Base-by-base conservation (phyloP, 179 eudicot genomes). In the Drosera spatulata region DNA sequence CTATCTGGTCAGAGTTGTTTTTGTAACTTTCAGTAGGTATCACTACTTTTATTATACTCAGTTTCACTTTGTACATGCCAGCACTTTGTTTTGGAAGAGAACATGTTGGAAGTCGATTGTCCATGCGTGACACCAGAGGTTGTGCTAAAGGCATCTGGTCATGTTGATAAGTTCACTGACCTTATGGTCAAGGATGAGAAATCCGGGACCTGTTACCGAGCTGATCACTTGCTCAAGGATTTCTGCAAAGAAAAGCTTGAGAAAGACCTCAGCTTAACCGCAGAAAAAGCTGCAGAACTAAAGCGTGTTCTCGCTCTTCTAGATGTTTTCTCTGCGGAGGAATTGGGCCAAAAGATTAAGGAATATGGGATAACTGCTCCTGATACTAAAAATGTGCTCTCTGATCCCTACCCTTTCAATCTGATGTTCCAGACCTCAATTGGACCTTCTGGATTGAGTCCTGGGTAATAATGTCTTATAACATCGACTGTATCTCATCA, bases 61-160 rank as follows among this genome's bases (percentile, higher is more conserved):
- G 56, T 2, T 42, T 22, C 51, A 10, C 2, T 67, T 50, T 53
- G 39, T 41, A 46, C 49, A 42, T 64, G 47, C 43, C 79, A 86
- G 95, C 95, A 86, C 79, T 89, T 85, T 80, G 86, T 85, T 45
- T 73, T 83, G 55, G 91, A 88, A 70, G 97, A 88, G 77, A 85
- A 88, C 79, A 91, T 91, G 96, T 50, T 91, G 69, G 97, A 88
- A 67, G 97, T 91, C 10, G 96, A 88, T 73, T 85, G 97, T 65
- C 97, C 97, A 0, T 89, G 85, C 67, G 96, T 91, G 61, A 91
- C 97, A 33, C 97, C 97, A n/a, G 97, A 91, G 68, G 67, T 80
- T 48, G 97, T 91, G 61, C 77, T 91, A 22, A 88, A 85, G 83
- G 97, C 96, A 10, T 91, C 97, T 0, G 97, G 96, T 54, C 96